These are phyloP conservation scores for Pyronema omphalodes DNA, from an alignment of 495 filamentous ascomycete species.

Conservation along the genomic window DNA sequence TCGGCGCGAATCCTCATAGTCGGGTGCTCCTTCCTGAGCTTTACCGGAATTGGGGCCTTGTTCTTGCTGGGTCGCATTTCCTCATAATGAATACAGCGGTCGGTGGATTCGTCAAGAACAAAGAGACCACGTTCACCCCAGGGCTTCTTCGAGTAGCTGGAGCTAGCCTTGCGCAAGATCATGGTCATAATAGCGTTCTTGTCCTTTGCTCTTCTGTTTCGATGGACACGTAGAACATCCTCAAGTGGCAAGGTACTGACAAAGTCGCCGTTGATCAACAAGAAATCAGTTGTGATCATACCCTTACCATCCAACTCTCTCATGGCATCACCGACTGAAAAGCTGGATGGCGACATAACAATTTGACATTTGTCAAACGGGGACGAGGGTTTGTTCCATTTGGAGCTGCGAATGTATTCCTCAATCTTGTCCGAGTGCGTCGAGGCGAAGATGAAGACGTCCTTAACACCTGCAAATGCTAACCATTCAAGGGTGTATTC, in stretches of 20 bases:
- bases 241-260: constrained; percentile 78
- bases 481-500: constrained; percentile 97
- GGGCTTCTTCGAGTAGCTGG: constrained; percentile 47
- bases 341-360: constrained; percentile 63
- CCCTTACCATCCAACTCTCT: constrained; percentile 77
- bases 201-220: constrained; percentile 60
- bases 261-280: constrained; percentile 86
- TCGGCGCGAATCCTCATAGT: constrained; percentile 71
- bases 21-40: constrained; percentile 41
- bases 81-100: constrained; percentile 84
- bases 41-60: constrained; percentile 40
- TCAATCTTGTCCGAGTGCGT: constrained; percentile 82
- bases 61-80: constrained; percentile 35
- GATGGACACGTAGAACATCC: constrained; percentile 55
- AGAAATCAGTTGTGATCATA: constrained; percentile 75
- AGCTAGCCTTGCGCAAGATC: constrained; percentile 64
- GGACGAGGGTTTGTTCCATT: constrained; percentile 52
- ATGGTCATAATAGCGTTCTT: constrained; percentile 99
- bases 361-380: constrained; percentile 72
- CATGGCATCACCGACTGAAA: constrained; percentile 84
- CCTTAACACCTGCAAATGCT: constrained; percentile 76
- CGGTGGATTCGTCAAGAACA: constrained; percentile 59
- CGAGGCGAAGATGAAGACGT: constrained; percentile 81
- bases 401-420: constrained; percentile 53
- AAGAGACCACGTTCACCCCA: constrained; percentile 56